Percentiles rank a stretch among this genome's conserved stretches.
Conservation (phyloP, 2,329 filamentous ascomycete genomes). For the Cadophora sp. region DNA sequence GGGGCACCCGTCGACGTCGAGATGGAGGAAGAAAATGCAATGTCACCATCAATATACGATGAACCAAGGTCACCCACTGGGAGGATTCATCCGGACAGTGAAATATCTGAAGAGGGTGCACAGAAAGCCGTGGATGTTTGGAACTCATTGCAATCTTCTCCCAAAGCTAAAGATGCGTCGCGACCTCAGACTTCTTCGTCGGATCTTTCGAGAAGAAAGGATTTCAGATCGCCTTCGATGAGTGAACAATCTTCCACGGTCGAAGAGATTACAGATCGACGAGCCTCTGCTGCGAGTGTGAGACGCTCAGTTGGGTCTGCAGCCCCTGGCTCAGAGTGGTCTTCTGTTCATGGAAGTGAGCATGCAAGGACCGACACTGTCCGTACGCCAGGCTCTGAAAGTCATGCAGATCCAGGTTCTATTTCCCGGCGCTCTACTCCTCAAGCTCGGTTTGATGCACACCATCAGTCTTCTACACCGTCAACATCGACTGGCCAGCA, state of each 20-base stretch:
- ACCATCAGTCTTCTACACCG: background rate
- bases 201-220: background rate
- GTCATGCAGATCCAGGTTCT: background rate
- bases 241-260: conserved; percentile 1
- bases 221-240: background rate
- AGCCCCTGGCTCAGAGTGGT: conserved; percentile 1
- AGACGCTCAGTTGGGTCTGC: background rate
- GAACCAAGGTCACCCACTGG: background rate
- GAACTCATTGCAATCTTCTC: conserved; percentile 1
- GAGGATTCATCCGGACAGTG: conserved; percentile 3
- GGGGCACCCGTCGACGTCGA: background rate
- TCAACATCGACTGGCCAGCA: background rate
- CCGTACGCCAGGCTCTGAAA: background rate
- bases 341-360: conserved; percentile 4
- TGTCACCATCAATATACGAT: background rate
- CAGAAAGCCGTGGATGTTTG: conserved; percentile 17
- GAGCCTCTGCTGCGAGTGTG: background rate
- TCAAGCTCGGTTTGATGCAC: background rate
- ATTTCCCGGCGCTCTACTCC: background rate
- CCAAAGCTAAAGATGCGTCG: too few species aligned
- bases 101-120: conserved; percentile 2
- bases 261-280: background rate
- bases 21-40: background rate
- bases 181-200: background rate
- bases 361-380: background rate